phyloP scores from a whole-genome alignment of 1,139 yeast genomes.

The Candida sojae region DNA sequence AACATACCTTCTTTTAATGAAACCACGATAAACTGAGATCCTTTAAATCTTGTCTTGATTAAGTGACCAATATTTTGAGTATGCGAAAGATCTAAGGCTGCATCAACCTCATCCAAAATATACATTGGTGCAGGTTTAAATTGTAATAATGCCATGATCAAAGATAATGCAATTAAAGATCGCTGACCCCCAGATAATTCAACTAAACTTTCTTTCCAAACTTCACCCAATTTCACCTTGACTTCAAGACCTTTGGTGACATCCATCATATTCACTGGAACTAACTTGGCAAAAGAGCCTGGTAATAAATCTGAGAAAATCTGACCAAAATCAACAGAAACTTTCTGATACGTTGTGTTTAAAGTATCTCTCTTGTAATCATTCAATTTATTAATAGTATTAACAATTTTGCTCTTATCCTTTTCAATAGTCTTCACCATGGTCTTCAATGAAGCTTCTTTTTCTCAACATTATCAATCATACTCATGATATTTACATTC shows the following conservation, averaged over 20 bases:
- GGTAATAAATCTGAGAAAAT: constrained; percentile 89
- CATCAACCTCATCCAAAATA: constrained; percentile 95
- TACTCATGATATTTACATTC: constrained; percentile 85
- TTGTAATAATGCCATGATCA: constrained; percentile 86
- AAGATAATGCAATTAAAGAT: constrained; percentile 86
- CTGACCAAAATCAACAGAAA: constrained; percentile 86
- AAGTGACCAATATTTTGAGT: constrained; percentile 97
- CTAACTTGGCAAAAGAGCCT: constrained; percentile 87
- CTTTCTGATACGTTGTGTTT: constrained; percentile 82
- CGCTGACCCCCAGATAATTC: constrained; percentile 98
- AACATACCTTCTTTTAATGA: constrained; percentile 98
- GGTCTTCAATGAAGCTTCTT: constrained; percentile 72
- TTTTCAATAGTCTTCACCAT: constrained; percentile 89
- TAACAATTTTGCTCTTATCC: constrained; percentile 88
- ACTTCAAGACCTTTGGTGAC: constrained; percentile 92
- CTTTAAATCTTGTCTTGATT: constrained; percentile 91
- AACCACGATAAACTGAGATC: constrained; percentile 94
- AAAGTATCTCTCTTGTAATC: constrained; percentile 85
- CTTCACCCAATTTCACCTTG: constrained; percentile 84
- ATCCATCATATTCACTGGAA: constrained; percentile 75
- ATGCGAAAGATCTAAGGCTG: constrained; percentile 94
- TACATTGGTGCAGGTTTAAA: constrained; percentile 99
- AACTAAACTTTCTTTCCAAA: constrained; percentile 95
- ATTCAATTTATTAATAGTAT: constrained; percentile 82
- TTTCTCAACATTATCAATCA: constrained; percentile 92